A percentile compares a stretch with the other conserved stretches of the same genome.
These are phyloP conservation scores for Suillus clintonianus DNA, from an alignment of 768 basidiomycete genomes.

Conservation along the genomic window DNA sequence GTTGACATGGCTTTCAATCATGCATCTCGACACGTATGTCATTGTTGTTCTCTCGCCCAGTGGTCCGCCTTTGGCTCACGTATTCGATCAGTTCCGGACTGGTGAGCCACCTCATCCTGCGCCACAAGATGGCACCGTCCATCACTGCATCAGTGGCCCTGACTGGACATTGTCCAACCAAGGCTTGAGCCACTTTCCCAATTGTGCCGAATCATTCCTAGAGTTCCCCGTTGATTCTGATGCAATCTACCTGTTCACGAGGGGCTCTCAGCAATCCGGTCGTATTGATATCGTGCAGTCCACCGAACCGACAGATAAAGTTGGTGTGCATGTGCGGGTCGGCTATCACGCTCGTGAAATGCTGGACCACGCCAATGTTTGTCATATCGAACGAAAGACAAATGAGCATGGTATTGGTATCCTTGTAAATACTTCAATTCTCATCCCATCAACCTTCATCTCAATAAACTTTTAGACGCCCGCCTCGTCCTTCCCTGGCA, in stretches of 20 bases:
- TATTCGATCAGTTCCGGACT: not conserved
- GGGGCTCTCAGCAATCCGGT: constrained; percentile 30
- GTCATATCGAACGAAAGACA: constrained; percentile 26
- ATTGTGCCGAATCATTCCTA: constrained; percentile 28
- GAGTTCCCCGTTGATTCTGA: constrained; percentile 33
- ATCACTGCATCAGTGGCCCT: constrained; percentile 16
- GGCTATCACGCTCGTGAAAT: constrained; percentile 17
- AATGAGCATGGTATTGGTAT: constrained; percentile 33
- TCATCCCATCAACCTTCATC: not conserved
- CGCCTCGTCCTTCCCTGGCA: not conserved
- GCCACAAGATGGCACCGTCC: constrained; percentile 3
- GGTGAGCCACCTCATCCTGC: not conserved
- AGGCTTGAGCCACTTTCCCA: constrained; percentile 16
- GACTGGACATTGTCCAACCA: constrained; percentile 18
- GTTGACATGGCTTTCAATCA: not conserved
- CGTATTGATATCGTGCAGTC: constrained; percentile 31
- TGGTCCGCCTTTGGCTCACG: not conserved
- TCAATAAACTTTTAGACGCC: constrained; percentile 33
- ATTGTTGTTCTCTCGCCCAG: not conserved
- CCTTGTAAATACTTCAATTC: constrained; percentile 25
- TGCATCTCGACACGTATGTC: not conserved
- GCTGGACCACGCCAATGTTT: constrained; percentile 29
- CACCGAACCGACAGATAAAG: constrained; percentile 23
- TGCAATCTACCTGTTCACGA: constrained; percentile 30
- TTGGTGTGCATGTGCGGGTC: constrained; percentile 30